Evolutionary conservation across 257 asterid species (phyloP).

Genomic region (Orobanche coerulescens): DNA sequence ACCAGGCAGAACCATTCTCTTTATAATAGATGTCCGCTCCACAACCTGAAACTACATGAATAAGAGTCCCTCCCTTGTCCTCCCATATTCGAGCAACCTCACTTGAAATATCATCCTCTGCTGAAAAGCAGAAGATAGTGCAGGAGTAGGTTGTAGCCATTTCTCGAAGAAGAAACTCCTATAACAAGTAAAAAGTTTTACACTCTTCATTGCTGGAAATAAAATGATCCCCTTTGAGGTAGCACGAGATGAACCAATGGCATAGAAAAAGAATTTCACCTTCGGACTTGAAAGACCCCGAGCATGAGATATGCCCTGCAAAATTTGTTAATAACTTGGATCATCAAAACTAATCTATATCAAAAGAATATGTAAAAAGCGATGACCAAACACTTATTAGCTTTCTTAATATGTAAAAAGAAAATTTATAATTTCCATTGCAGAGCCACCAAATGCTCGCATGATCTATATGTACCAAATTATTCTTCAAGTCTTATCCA

Average conservation of each 20-base stretch:
- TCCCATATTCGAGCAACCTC: constrained; percentile 47
- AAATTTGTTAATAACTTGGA: constrained; percentile 19
- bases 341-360: constrained; percentile 10
- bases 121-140: constrained; percentile 35
- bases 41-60: constrained; percentile 48
- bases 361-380: constrained; percentile 1
- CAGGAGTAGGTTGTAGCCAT: constrained; percentile 38
- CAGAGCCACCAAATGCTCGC: constrained; percentile 1
- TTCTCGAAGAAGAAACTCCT: constrained; percentile 61
- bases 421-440: background rate
- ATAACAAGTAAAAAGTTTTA: constrained; percentile 20
- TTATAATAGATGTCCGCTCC: constrained; percentile 29
- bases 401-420: background rate
- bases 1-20: constrained; percentile 38
- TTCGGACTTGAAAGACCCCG: constrained; percentile 45
- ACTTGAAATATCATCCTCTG: constrained; percentile 35
- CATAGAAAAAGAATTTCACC: constrained; percentile 40
- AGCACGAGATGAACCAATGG: constrained; percentile 5
- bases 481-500: constrained; percentile 6
- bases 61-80: constrained; percentile 32
- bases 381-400: background rate
- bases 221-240: constrained; percentile 4
- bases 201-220: background rate
- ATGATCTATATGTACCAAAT: background rate
- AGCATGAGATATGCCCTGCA: constrained; percentile 65